Evolutionary conservation across 352 stramenopile genomes (phyloP).

Genomic region (Halophytophthora polymorphica): DNA sequence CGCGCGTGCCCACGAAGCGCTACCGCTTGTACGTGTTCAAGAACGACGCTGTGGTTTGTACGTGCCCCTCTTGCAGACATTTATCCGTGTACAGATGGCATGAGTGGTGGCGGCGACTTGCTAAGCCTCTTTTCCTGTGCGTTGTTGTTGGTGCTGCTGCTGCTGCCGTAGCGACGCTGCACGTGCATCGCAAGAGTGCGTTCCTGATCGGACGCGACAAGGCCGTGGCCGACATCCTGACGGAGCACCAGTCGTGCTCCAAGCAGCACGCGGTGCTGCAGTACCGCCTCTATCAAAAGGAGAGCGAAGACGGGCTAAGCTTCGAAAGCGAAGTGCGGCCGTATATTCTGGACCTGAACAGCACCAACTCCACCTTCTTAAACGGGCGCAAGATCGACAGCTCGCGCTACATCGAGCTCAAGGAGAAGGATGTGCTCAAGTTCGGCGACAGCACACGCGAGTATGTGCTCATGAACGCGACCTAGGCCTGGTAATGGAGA

Average conservation of each 20-base stretch:
- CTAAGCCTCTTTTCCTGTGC: neutral
- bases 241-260: slow-evolving; percentile 93
- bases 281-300: slow-evolving; percentile 84
- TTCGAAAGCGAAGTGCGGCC: slow-evolving; percentile 77
- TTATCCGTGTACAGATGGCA: neutral
- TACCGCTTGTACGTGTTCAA: slow-evolving; percentile 99
- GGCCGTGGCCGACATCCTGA: slow-evolving; percentile 92
- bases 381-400: slow-evolving; percentile 93
- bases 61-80: slow-evolving; percentile 3
- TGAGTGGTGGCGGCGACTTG: neutral
- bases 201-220: slow-evolving; percentile 94
- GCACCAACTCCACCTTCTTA: slow-evolving; percentile 97
- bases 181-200: slow-evolving; percentile 95
- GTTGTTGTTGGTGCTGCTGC: slow-evolving; percentile 17
- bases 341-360: slow-evolving; percentile 98
- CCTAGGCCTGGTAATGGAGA: slow-evolving; percentile 11
- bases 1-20: slow-evolving; percentile 84
- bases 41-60: slow-evolving; percentile 75
- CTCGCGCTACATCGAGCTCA: slow-evolving; percentile 96
- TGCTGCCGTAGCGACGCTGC: slow-evolving; percentile 85
- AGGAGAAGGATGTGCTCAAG: slow-evolving; percentile 93
- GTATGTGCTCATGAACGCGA: slow-evolving; percentile 94
- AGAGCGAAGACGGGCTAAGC: slow-evolving; percentile 50
- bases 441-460: slow-evolving; percentile 97
- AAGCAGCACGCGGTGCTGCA: slow-evolving; percentile 98